Evolutionary conservation across 345 rosid species (phyloP), one percentile per base, ranked within the genome.

Genomic region (Eucalyptus lansdowneana): DNA sequence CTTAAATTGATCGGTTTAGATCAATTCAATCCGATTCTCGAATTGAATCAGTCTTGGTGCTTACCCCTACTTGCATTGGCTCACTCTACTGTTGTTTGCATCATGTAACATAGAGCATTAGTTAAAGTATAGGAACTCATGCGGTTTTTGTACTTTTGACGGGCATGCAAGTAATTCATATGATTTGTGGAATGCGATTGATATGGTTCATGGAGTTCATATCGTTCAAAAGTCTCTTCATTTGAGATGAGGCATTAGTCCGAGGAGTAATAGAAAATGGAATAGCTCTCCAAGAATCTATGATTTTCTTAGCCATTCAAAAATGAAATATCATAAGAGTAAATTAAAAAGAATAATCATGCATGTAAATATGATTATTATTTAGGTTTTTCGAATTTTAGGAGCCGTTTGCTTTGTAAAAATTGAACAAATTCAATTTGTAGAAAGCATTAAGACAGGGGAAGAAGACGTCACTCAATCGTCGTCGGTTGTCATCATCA

Each of bases 1-100:
- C 34, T 62, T 62, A 62, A 14, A 65, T 4, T 1, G 3, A 7
- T 29, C 0, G 1, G 5, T 31, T 16, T 2, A n/a, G 37, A 65
- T 4, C 0, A 2, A 50, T 50, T 50, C n/a, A 29, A n/a, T 65
- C 37, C 37, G 37, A 34, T 34, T 34, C 37, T 15, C 0, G 37
- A 5, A 14, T 65, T 65, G 76, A n/a, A n/a, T n/a, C 21, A 34
- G 3, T 62, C 34, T 62, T 3, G 19, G 9, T 62, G 19, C 5
- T 62, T 14, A 62, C 31, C 72, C 19, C 72, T 62, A 14, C 9
- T 29, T 29, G 72, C 14, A 29, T 62, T 7, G 37, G 8, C 37
- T 62, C 37, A 62, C 4, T 29, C 14, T 29, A 29, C 72, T 29
- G 3, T 29, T n/a, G 40, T 6, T 65, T 29, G 34, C 76, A n/a